A percentile compares a stretch with the other conserved stretches of the same genome.
Conservation (phyloP, 805 yeast species). For the Hanseniaspora mollemarum region DNA sequence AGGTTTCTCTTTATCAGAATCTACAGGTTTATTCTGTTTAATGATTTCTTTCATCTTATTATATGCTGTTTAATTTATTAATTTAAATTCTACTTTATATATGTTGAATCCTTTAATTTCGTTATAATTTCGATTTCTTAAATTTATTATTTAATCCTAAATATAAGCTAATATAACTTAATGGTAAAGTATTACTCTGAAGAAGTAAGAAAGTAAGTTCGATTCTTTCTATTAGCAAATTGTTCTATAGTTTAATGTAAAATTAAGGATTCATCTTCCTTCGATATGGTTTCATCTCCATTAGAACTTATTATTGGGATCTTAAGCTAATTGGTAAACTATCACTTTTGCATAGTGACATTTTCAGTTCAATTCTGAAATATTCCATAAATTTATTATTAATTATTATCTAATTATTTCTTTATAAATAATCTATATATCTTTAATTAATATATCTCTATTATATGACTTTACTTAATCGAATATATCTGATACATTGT, state of each 20-base stretch:
- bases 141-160: no score
- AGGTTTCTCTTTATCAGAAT: conserved; percentile 16
- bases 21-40: conserved; percentile 17
- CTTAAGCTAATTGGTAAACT: neutral
- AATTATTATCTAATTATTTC: no score
- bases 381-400: neutral
- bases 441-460: neutral
- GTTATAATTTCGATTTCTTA: no score
- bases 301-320: neutral
- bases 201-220: conserved; percentile 2
- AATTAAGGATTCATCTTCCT: neutral
- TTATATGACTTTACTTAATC: neutral
- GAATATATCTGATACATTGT: conserved; percentile 1
- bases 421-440: no score
- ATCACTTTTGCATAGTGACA: neutral
- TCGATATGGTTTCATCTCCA: neutral
- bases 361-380: neutral
- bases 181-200: conserved; percentile 12
- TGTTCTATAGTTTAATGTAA: conserved; percentile 4
- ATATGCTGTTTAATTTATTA: conserved; percentile 17
- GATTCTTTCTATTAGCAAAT: neutral
- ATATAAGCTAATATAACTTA: conserved; percentile 15
- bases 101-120: no score
- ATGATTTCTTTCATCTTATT: conserved; percentile 17
- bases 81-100: no score